Base-by-base conservation (phyloP, 2,329 filamentous ascomycete genomes). In the Fonsecaea monophora region DNA sequence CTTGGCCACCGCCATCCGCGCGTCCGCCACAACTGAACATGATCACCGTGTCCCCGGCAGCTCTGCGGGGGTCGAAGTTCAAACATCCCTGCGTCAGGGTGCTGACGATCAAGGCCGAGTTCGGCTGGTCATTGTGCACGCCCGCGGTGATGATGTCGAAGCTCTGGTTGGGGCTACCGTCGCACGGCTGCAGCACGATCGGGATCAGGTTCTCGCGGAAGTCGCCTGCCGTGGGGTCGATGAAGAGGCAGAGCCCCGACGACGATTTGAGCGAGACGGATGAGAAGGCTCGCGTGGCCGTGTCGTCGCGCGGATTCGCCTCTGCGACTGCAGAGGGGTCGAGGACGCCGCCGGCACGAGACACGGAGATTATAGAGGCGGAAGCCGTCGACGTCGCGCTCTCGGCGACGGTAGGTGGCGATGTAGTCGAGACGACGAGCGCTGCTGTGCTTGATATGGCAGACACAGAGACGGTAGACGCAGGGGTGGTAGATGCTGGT, bases 161-260 rank as follows among this genome's bases (percentile, higher is more conserved):
- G 10, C 65, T 37, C 30, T 68, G 65, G 37, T 62, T 62, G 1
- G 61, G n/a, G 12, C 42, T 48, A 8, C 57, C 65, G 18, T 68
- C 62, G 42, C 65, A 68, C 3, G 61, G 56, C 21, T 64, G 56
- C 4, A 68, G 62, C 9, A 62, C 53, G 37, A 68, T 68, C 6
- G 65, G 62, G n/a, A 68, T 65, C 35, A 68, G 61, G 35, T 64
- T 61, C 38, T 68, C 65, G 8, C 65, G 65, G 45, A 68, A 68
- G 48, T 68, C 65, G 34, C 65, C 65, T 5, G 65, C 65, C 30
- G 61, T 58, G 9, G 61, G 61, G 45, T 68, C 62, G 56, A 68
- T 62, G 61, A 65, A 64, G 15, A 68, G 62, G 25, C 65, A 68
- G 15, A 53, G 65, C 30, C 62, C 62, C 8, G 54, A 59, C n/a